Evolutionary conservation across 1,139 yeast genomes (phyloP).

Genomic region (Wickerhamiella pararugosa): DNA sequence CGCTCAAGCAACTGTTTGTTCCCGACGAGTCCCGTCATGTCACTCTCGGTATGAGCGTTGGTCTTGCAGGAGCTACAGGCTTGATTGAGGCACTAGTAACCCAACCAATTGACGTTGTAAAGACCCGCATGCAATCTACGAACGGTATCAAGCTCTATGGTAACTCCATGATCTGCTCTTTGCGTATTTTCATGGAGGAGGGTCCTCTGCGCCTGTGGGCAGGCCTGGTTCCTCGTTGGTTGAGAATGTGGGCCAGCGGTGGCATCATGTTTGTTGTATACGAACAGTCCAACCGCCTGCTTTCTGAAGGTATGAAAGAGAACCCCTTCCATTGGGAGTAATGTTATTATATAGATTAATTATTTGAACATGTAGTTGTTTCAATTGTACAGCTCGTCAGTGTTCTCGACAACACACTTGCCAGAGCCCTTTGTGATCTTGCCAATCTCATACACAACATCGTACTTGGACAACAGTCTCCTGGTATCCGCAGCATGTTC

Average conservation of each 20-base stretch:
- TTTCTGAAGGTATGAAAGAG: slow-evolving; percentile 18
- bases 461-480: slow-evolving; percentile 49
- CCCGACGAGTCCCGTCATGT: slow-evolving; percentile 26
- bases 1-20: slow-evolving; percentile 41
- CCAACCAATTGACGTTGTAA: slow-evolving; percentile 83
- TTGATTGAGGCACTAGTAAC: slow-evolving; percentile 61
- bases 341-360: no score
- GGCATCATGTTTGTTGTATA: slow-evolving; percentile 63
- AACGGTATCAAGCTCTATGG: slow-evolving; percentile 44
- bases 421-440: slow-evolving; percentile 39
- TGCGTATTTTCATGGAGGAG: slow-evolving; percentile 44
- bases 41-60: slow-evolving; percentile 16
- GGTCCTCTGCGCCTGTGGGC: slow-evolving; percentile 62
- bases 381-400: slow-evolving; percentile 40
- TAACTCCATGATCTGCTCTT: slow-evolving; percentile 55
- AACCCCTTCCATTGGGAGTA: slow-evolving; percentile 7
- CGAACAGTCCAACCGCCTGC: slow-evolving; percentile 39
- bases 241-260: slow-evolving; percentile 68
- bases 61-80: slow-evolving; percentile 34
- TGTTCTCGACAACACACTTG: slow-evolving; percentile 54
- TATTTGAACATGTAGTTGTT: background rate
- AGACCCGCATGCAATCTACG: slow-evolving; percentile 76
- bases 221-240: slow-evolving; percentile 67
- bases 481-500: slow-evolving; percentile 45
- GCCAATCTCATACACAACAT: slow-evolving; percentile 71